Conservation (phyloP, 495 filamentous ascomycete genomes). For the Penicillium coprophilum region DNA sequence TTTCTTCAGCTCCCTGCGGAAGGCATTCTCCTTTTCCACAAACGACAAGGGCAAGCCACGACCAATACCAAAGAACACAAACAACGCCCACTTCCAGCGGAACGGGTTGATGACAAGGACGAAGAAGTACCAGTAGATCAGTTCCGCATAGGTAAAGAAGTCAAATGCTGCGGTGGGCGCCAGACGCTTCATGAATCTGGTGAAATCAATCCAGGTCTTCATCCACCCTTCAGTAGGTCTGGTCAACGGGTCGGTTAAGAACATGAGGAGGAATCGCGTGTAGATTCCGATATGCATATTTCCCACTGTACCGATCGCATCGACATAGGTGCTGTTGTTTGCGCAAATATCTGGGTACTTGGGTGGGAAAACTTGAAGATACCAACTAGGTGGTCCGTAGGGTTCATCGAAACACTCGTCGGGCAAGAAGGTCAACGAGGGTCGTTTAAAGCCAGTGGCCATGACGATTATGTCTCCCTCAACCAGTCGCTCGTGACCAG, state of each 20-base stretch:
- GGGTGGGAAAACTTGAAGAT: slow-evolving; percentile 76
- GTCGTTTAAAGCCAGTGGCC: slow-evolving; percentile 79
- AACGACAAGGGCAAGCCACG: slow-evolving; percentile 62
- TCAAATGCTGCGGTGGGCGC: slow-evolving; percentile 74
- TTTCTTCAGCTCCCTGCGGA: slow-evolving; percentile 35
- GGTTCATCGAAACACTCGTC: slow-evolving; percentile 65
- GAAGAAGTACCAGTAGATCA: slow-evolving; percentile 84
- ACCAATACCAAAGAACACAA: slow-evolving; percentile 77
- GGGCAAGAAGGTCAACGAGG: slow-evolving; percentile 70
- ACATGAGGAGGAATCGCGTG: slow-evolving; percentile 81
- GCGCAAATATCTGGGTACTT: slow-evolving; percentile 62
- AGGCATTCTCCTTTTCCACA: slow-evolving; percentile 61
- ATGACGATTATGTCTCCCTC: slow-evolving; percentile 76
- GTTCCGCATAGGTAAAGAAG: slow-evolving; percentile 84
- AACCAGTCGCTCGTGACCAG: slow-evolving; percentile 61
- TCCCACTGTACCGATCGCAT: slow-evolving; percentile 74
- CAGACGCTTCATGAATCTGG: slow-evolving; percentile 64
- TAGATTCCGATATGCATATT: slow-evolving; percentile 92
- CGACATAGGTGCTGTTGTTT: slow-evolving; percentile 83
- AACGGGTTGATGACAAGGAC: slow-evolving; percentile 78
- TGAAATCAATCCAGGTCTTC: slow-evolving; percentile 86
- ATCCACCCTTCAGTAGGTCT: slow-evolving; percentile 70
- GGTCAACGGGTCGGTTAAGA: slow-evolving; percentile 74
- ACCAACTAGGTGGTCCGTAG: slow-evolving; percentile 83
- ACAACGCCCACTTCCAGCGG: slow-evolving; percentile 70